These are phyloP conservation scores for Moringa oleifera DNA, from an alignment of 345 rosid genomes.

Conservation along the genomic window DNA sequence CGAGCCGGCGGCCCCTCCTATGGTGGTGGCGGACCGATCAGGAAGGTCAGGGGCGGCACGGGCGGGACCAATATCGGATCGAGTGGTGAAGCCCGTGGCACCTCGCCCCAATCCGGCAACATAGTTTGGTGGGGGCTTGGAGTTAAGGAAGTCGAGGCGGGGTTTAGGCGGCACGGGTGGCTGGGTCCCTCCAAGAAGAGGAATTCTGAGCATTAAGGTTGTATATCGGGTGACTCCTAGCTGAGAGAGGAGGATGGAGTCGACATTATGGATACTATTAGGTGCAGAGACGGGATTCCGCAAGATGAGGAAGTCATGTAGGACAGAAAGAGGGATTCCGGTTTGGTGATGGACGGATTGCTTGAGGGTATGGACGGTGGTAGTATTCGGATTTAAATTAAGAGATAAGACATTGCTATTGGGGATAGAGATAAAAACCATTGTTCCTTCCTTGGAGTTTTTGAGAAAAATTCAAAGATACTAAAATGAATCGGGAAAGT, in stretches of 20 bases:
- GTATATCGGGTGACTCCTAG: slow-evolving; percentile 44
- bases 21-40: slow-evolving; percentile 57
- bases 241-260: slow-evolving; percentile 36
- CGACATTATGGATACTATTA: slow-evolving; percentile 9
- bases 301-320: slow-evolving; percentile 30
- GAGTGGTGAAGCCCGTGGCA: slow-evolving; percentile 95
- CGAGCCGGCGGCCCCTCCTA: slow-evolving; percentile 44
- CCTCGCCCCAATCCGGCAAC: slow-evolving; percentile 98
- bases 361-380: slow-evolving; percentile 50
- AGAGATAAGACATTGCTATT: slow-evolving; percentile 40
- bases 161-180: slow-evolving; percentile 53
- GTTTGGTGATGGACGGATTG: slow-evolving; percentile 33
- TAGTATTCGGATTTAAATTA: slow-evolving; percentile 40
- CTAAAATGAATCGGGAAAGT: too few species aligned
- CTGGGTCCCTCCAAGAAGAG: slow-evolving; percentile 53
- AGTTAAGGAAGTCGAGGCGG: slow-evolving; percentile 79
- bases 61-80: slow-evolving; percentile 94
- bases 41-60: slow-evolving; percentile 93
- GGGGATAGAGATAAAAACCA: slow-evolving; percentile 62
- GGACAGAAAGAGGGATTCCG: slow-evolving; percentile 37
- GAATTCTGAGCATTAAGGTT: slow-evolving; percentile 48
- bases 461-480: too few species aligned
- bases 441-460: too few species aligned
- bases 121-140: slow-evolving; percentile 77
- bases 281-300: slow-evolving; percentile 18